These are phyloP conservation scores for Aspergillus ustus DNA, from an alignment of 2,329 filamentous ascomycete genomes.

Conservation along the genomic window DNA sequence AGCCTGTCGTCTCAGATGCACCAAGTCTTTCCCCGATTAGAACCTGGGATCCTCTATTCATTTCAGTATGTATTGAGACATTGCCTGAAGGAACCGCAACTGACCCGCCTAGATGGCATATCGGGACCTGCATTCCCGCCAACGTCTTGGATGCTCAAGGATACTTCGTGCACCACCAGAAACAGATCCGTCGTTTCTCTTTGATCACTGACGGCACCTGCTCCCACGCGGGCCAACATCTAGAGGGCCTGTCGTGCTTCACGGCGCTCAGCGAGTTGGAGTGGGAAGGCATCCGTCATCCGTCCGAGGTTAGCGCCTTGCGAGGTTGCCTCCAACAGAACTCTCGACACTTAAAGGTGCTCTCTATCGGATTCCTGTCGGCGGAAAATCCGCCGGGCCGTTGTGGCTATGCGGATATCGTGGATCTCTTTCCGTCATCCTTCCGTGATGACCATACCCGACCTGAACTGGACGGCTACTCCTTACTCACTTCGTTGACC, in stretches of 20 bases:
- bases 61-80: background rate
- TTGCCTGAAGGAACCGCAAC: background rate
- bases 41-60: too few relatives aligned
- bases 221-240: conserved; percentile 1
- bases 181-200: background rate
- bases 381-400: too few relatives aligned
- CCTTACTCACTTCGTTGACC: too few relatives aligned
- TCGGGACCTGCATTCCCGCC: background rate
- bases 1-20: too few relatives aligned
- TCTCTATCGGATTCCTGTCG: background rate
- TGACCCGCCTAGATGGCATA: background rate
- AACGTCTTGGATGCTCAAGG: background rate
- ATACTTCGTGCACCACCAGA: background rate
- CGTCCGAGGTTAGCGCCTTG: conserved; percentile 1
- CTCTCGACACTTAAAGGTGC: conserved; percentile 3
- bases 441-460: too few relatives aligned
- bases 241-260: conserved; percentile 4
- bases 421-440: too few relatives aligned
- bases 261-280: background rate
- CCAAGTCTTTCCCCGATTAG: too few relatives aligned
- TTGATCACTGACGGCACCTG: conserved; percentile 7
- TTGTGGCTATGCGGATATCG: too few relatives aligned
- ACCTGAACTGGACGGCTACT: too few relatives aligned
- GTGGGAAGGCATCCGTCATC: background rate
- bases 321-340: conserved; percentile 3